A percentile compares a stretch with the other conserved stretches of the same genome.
Conservation (phyloP, 2,329 filamentous ascomycete species). For the Aspergillus arachidicola region DNA sequence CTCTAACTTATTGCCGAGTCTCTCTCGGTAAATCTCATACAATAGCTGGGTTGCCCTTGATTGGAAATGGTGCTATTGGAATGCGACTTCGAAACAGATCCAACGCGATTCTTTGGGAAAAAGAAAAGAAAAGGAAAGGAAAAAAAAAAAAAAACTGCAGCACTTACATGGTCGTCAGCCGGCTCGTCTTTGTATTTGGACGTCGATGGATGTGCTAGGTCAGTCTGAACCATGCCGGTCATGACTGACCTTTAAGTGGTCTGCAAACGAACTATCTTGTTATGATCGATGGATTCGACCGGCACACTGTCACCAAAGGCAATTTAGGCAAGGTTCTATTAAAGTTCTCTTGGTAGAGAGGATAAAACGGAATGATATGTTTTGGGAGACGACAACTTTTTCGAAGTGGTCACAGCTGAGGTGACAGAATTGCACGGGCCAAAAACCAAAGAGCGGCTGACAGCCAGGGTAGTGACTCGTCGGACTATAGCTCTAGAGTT, state of each 20-base stretch:
- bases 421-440: constrained; percentile 21
- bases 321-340: constrained; percentile 15
- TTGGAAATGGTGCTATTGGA: constrained; percentile 5
- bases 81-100: not conserved
- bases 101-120: constrained; percentile 8
- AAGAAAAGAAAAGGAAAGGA: constrained; percentile 20
- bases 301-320: constrained; percentile 7
- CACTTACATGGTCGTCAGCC: constrained; percentile 51
- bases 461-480: constrained; percentile 27
- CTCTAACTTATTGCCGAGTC: constrained; percentile 9
- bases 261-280: constrained; percentile 18
- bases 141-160: constrained; percentile 22
- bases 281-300: not conserved
- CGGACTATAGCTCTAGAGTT: constrained; percentile 30
- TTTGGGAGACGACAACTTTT: constrained; percentile 21
- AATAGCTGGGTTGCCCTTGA: constrained; percentile 20
- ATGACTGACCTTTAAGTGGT: constrained; percentile 35
- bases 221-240: constrained; percentile 49
- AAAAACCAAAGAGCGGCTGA: constrained; percentile 29
- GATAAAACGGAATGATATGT: constrained; percentile 19
- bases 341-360: constrained; percentile 18
- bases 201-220: constrained; percentile 39
- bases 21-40: constrained; percentile 14
- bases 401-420: constrained; percentile 18
- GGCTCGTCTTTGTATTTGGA: constrained; percentile 54